Evolutionary conservation across 495 filamentous ascomycete genomes (phyloP).

Genomic region (Podospora appendiculata): DNA sequence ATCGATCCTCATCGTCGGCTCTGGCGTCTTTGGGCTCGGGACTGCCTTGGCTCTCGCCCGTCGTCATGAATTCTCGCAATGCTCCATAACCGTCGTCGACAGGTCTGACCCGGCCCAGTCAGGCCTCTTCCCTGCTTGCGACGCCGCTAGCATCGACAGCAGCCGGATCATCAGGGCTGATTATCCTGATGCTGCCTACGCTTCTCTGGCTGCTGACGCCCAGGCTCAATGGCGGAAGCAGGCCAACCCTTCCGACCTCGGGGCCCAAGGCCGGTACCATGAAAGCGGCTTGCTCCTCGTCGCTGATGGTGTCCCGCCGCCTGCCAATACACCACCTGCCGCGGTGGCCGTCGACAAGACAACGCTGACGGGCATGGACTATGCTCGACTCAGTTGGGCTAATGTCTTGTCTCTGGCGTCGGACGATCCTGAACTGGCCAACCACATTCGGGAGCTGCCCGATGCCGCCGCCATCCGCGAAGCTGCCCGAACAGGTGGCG

Average conservation of each 20-base stretch:
- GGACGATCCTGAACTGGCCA: conserved; percentile 26
- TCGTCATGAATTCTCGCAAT: conserved; percentile 45
- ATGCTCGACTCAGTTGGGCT: conserved; percentile 57
- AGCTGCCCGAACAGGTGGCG: conserved; percentile 39
- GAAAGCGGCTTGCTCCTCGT: conserved; percentile 70
- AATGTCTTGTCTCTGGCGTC: conserved; percentile 47
- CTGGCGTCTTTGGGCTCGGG: conserved; percentile 69
- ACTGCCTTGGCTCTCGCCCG: conserved; percentile 56
- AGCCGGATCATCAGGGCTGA: conserved; percentile 77
- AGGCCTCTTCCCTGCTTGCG: conserved; percentile 53
- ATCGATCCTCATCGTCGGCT: conserved; percentile 67
- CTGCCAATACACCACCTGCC: neutral
- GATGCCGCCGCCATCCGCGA: conserved; percentile 41
- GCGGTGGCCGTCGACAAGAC: conserved; percentile 17
- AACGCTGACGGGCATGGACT: conserved; percentile 47
- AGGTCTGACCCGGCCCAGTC: conserved; percentile 38
- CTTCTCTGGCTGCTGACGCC: conserved; percentile 58
- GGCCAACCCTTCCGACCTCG: conserved; percentile 40
- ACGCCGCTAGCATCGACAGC: conserved; percentile 66
- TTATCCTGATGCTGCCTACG: conserved; percentile 68
- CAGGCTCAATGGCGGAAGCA: conserved; percentile 63
- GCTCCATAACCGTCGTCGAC: conserved; percentile 62
- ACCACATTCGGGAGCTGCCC: conserved; percentile 45
- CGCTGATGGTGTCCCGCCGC: conserved; percentile 27
- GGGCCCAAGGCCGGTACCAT: conserved; percentile 60